Evolutionary conservation across 805 yeast species (phyloP), one percentile per base, ranked within the genome.

Genomic region (Saturnispora diversa): DNA sequence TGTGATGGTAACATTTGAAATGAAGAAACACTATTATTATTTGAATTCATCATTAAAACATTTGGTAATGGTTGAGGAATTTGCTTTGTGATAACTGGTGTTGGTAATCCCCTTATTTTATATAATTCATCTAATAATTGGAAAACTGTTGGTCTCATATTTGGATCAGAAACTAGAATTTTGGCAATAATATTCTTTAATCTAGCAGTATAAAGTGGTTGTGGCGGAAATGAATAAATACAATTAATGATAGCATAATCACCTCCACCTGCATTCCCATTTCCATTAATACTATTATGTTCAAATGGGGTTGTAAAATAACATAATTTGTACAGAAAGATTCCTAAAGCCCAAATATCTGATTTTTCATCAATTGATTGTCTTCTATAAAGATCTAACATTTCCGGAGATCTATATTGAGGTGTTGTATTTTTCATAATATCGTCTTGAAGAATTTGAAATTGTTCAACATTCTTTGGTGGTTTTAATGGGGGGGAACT

Each of bases 231-330:
- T 13, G 72, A 66, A 44, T 65, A 72, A 19, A 66, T 59, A 13
- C 82, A 76, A 44, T 73, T 69, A 37, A 81, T 52, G 21, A 84
- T 83, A 33, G 80, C 81, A 28, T 63, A 54, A 49, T 83, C 88
- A 17, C 78, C 80, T 13, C 68, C 68, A 15, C 59, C 62, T 11
- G 54, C 64, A 33, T 57, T 53, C 3, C 55, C 56, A 32, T 51
- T 54, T 9, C 62, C 62, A 45, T 62, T 61, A 35, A 62, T 60
- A 6, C 61, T 46, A 33, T 65, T 64, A 23, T 60, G 64, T 57
- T 84, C 94, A 54, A 84, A 84, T 0, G 94, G 94, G 0, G 94
- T 84, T 1, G 84, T 83, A 51, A 80, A 84, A 58, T 80, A 84
- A 53, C 92, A 81, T 36, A 84, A 55, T 55, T 84, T 84, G 64